Percentiles rank a stretch among this genome's conserved stretches.
These are phyloP conservation scores for Plenodomus lindquistii DNA, from an alignment of 2,329 filamentous ascomycete genomes.

Conservation along the genomic window DNA sequence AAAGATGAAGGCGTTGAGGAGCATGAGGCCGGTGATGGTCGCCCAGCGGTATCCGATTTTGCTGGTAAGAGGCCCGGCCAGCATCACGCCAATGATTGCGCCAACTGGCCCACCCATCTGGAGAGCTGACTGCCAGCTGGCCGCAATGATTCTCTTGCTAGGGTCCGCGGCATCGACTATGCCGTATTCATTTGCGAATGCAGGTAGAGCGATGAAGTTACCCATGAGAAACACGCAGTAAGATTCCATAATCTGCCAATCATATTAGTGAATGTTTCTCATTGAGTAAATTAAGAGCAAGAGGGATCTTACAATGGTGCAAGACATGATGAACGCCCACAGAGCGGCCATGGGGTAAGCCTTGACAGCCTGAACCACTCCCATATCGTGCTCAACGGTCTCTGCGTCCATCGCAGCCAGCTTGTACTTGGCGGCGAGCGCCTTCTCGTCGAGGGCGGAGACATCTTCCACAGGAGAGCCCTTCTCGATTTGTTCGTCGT, in stretches of 20 bases:
- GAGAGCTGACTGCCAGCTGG: conserved; percentile 63
- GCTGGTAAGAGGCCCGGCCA: conserved; percentile 65
- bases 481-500: conserved; percentile 24
- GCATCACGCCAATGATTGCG: conserved; percentile 62
- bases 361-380: conserved; percentile 54
- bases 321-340: conserved; percentile 62
- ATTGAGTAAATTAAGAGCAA: conserved; percentile 17
- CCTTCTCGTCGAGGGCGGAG: conserved; percentile 44
- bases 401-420: conserved; percentile 62
- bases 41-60: conserved; percentile 63
- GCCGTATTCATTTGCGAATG: conserved; percentile 55
- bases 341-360: conserved; percentile 58
- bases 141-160: conserved; percentile 48
- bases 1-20: conserved; percentile 64
- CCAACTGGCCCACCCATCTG: conserved; percentile 60
- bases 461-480: conserved; percentile 22
- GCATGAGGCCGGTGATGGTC: conserved; percentile 59
- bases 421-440: conserved; percentile 50
- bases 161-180: conserved; percentile 35
- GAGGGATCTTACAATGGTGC: conserved; percentile 53
- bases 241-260: conserved; percentile 64
- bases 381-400: conserved; percentile 57
- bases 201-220: conserved; percentile 59
- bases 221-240: conserved; percentile 66
- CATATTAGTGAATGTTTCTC: conserved; percentile 14